Evolutionary conservation across 2,329 filamentous ascomycete species (phyloP).

Genomic region (Arthroderma sp.): DNA sequence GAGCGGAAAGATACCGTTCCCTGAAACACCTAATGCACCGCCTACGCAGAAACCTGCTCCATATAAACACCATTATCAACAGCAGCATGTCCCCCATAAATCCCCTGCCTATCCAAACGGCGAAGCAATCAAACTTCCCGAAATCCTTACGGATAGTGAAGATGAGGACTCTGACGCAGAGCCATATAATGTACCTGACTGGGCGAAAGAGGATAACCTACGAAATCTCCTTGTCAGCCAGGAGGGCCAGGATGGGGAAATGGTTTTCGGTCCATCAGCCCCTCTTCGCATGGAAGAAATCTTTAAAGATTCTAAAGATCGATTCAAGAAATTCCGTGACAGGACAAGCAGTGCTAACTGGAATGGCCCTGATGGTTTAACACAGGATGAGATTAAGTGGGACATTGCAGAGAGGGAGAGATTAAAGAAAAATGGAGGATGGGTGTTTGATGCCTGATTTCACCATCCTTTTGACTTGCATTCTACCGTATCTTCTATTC

Average conservation of each 20-base stretch:
- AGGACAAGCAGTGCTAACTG: conserved; percentile 93
- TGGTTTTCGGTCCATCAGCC: conserved; percentile 80
- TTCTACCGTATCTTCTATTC: background rate
- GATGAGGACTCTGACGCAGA: conserved; percentile 59
- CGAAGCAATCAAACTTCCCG: conserved; percentile 80
- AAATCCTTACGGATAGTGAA: conserved; percentile 90
- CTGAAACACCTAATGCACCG: conserved; percentile 50
- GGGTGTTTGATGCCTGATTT: conserved; percentile 43
- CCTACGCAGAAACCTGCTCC: conserved; percentile 23
- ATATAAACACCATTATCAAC: conserved; percentile 39
- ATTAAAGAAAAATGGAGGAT: conserved; percentile 70
- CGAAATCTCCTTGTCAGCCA: conserved; percentile 63
- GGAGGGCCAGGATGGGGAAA: conserved; percentile 60
- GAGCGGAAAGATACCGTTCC: conserved; percentile 81
- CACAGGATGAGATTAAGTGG: conserved; percentile 71
- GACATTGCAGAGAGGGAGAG: conserved; percentile 69
- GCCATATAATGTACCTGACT: conserved; percentile 56
- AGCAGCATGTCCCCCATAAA: conserved; percentile 37
- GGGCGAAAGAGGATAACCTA: conserved; percentile 81
- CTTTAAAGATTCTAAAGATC: conserved; percentile 77
- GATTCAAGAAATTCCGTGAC: conserved; percentile 75
- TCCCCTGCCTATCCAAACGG: conserved; percentile 81
- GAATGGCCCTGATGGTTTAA: conserved; percentile 68
- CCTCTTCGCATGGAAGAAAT: conserved; percentile 94
- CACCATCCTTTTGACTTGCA: background rate